Percentiles rank a stretch among this genome's conserved stretches.
Conservation (phyloP, 768 basidiomycete genomes). For the Boletus tylopilopsis region DNA sequence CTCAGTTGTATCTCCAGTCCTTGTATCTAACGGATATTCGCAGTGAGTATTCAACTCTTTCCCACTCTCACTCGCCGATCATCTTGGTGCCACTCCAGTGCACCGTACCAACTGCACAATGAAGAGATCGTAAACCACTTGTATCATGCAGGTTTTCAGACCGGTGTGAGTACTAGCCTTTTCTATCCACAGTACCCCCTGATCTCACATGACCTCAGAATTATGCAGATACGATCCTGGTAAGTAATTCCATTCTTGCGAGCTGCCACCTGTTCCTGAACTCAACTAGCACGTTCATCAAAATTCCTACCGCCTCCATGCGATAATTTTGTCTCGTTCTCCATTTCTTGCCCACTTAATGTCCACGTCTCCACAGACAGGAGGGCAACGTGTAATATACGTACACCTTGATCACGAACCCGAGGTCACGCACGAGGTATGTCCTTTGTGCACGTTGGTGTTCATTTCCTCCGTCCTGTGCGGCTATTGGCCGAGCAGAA, state of each 20-base stretch:
- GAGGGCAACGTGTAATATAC: conserved; percentile 65
- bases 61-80: conserved; percentile 2
- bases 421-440: conserved; percentile 80
- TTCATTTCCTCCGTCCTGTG: conserved; percentile 31
- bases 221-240: conserved; percentile 78
- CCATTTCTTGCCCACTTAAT: conserved; percentile 87
- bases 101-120: conserved; percentile 62
- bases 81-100: conserved; percentile 21
- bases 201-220: conserved; percentile 45
- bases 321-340: conserved; percentile 83
- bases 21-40: conserved; percentile 54
- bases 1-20: conserved; percentile 31
- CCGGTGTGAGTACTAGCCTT: conserved; percentile 55
- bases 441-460: conserved; percentile 28
- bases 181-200: conserved; percentile 5
- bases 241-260: conserved; percentile 35
- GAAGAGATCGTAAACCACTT: conserved; percentile 76
- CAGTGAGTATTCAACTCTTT: conserved; percentile 44
- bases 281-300: conserved; percentile 63
- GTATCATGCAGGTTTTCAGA: conserved; percentile 77
- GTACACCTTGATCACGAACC: conserved; percentile 75
- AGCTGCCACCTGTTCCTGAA: conserved; percentile 10
- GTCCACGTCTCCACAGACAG: conserved; percentile 69
- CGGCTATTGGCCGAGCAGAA: conserved; percentile 18
- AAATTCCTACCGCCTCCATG: conserved; percentile 73